Conservation (phyloP, 2,329 filamentous ascomycete species). For the Calonectria honghensis region DNA sequence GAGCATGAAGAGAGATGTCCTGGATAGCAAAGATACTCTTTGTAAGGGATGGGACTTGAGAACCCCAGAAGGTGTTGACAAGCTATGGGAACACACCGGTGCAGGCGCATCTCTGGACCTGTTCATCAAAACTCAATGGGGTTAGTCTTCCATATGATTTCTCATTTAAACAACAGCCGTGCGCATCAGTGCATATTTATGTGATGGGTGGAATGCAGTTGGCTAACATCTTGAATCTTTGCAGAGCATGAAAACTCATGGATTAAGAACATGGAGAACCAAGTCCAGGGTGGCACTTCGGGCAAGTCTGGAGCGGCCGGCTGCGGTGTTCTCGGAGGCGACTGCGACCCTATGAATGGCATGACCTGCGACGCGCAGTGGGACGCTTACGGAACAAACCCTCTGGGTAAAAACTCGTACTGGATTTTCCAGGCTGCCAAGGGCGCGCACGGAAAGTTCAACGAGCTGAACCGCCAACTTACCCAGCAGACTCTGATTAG, state of each 20-base stretch:
- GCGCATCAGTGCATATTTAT: too few species aligned
- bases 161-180: too few species aligned
- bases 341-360: slow-evolving; percentile 12
- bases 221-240: neutral
- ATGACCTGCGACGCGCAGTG: slow-evolving; percentile 26
- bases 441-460: slow-evolving; percentile 33
- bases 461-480: slow-evolving; percentile 29
- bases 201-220: neutral
- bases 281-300: slow-evolving; percentile 33
- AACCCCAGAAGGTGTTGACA: neutral
- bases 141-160: neutral
- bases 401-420: slow-evolving; percentile 28
- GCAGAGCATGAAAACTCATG: slow-evolving; percentile 21
- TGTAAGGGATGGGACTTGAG: slow-evolving; percentile 11
- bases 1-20: slow-evolving; percentile 5
- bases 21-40: slow-evolving; percentile 6
- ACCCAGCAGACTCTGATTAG: slow-evolving; percentile 30
- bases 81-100: slow-evolving; percentile 12
- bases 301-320: slow-evolving; percentile 35
- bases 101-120: slow-evolving; percentile 8
- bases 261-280: slow-evolving; percentile 39
- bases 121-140: slow-evolving; percentile 17
- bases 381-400: slow-evolving; percentile 18
- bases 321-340: slow-evolving; percentile 17
- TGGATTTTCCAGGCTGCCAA: slow-evolving; percentile 36